Evolutionary conservation across 768 basidiomycete species (phyloP).

Genomic region (Hypsizygus marmoreus): DNA sequence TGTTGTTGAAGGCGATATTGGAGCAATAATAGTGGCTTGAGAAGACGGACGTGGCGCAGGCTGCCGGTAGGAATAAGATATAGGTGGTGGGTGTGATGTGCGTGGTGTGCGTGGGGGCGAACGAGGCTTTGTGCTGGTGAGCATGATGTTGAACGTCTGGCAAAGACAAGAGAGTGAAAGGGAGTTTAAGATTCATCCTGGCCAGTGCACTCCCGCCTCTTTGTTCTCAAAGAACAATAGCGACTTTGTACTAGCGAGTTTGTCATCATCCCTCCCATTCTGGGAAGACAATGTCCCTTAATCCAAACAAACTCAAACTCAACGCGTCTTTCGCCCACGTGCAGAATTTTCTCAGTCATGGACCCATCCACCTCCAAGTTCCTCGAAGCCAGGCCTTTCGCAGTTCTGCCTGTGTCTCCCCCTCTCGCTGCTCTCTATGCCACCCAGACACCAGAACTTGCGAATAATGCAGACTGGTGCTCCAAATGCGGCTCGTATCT

Average conservation of each 20-base stretch:
- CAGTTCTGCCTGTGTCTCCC: slow-evolving; percentile 53
- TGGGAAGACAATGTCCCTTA: slow-evolving; percentile 1
- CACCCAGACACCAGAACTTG: slow-evolving; percentile 32
- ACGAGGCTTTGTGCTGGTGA: slow-evolving; percentile 32
- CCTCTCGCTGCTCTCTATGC: slow-evolving; percentile 66
- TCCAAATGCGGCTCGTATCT: slow-evolving; percentile 54
- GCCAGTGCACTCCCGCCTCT: slow-evolving; percentile 7
- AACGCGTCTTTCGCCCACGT: slow-evolving; percentile 13
- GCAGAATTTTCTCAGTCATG: slow-evolving; percentile 11
- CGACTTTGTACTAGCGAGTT: slow-evolving; percentile 4
- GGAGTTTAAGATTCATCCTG: slow-evolving; percentile 7
- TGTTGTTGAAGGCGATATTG: slow-evolving; percentile 23
- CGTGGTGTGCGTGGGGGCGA: slow-evolving; percentile 29
- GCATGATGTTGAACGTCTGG: slow-evolving; percentile 16
- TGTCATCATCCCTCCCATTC: slow-evolving; percentile 3
- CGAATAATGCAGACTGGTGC: slow-evolving; percentile 38
- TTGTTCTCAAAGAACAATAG: slow-evolving; percentile 24
- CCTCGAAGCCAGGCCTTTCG: slow-evolving; percentile 47
- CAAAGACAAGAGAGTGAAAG: slow-evolving; percentile 12
- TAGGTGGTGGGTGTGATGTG: slow-evolving; percentile 26
- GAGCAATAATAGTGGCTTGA: slow-evolving; percentile 23
- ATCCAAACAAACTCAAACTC: slow-evolving; percentile 3
- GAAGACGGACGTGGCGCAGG: slow-evolving; percentile 21
- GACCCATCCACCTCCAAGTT: slow-evolving; percentile 42
- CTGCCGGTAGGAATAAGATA: slow-evolving; percentile 25